Evolutionary conservation across 1,284 basidiomycete genomes (phyloP).

Genomic region (Trametes sp.): DNA sequence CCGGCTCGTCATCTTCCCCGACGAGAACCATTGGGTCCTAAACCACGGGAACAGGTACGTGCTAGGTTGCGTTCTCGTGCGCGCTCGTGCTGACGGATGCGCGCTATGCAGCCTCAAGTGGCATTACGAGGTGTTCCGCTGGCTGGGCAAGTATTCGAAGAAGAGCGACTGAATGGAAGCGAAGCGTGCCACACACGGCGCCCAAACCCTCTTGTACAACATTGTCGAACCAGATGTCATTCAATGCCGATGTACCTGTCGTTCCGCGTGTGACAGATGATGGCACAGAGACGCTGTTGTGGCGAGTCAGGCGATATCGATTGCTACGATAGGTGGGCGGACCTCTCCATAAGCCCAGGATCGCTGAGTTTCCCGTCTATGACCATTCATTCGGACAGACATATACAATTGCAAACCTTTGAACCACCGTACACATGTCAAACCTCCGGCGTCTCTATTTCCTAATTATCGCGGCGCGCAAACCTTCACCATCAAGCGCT

Average conservation of each 20-base stretch:
- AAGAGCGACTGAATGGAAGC: constrained; percentile 29
- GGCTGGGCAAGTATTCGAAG: constrained; percentile 84
- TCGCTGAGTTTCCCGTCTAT: too few species aligned
- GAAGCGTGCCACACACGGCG: constrained; percentile 5
- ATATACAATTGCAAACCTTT: too few species aligned
- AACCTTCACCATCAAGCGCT: neutral
- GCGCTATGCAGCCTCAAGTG: constrained; percentile 67
- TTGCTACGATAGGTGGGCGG: neutral
- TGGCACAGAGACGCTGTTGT: neutral
- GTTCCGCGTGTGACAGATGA: neutral
- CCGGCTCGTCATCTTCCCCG: constrained; percentile 88
- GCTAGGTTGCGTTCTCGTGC: neutral
- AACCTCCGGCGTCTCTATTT: too few species aligned
- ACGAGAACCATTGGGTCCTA: constrained; percentile 93
- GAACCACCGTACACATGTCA: too few species aligned
- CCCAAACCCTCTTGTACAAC: constrained; percentile 5
- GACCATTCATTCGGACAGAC: too few species aligned
- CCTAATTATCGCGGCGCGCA: too few species aligned
- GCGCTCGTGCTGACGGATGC: neutral
- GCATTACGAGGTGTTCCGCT: constrained; percentile 89
- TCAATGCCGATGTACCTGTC: constrained; percentile 7
- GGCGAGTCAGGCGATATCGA: neutral
- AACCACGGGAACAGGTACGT: constrained; percentile 76
- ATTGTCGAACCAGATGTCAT: neutral
- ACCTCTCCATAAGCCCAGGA: neutral